Evolutionary conservation across 2,329 filamentous ascomycete genomes (phyloP), one percentile per base, ranked within the genome.

Genomic region (Penicillium sp.): DNA sequence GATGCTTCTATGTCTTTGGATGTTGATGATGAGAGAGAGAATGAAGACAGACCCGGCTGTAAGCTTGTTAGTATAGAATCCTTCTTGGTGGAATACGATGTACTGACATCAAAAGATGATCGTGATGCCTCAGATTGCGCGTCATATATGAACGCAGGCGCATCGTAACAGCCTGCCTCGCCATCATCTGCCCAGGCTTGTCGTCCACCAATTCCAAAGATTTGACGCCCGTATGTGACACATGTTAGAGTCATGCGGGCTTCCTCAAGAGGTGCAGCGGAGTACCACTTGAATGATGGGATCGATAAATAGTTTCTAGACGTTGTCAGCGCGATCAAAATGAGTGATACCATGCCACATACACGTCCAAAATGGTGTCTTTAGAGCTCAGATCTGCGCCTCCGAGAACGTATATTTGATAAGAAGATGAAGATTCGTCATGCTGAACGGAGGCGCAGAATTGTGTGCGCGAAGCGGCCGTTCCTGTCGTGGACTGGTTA

Each of bases 211-310:
- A 60, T 49, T 18, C 55, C 58, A 29, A 60, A 47, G 2, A 56
- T 58, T 18, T 61, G 53, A 34, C 53, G n/a, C 10, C 59, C 56
- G 32, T 56, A 56, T 13, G 50, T 29, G 14, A 42, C 46, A 22
- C 58, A 60, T 24, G 34, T 45, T 29, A 49, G 58, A 3, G 50
- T 56, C 58, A 58, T 58, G 4, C 53, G 56, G 24, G 51, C 53
- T n/a, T 53, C 34, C 4, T 48, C 9, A 5, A 59, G 57, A 9
- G 44, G 36, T 10, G 13, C 45, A 14, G 59, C 59, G 14, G 22
- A 40, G 29, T 54, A 60, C 55, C 59, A 61, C 40, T 58, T 58
- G 41, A 61, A 61, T 0, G 57, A 58, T 1, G 59, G 59, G 24
- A 60, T 58, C 3, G 57, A 58, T 14, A 61, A 48, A 24, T 61